These are phyloP conservation scores for Fusarium luffae DNA, from an alignment of 2,329 filamentous ascomycete species.

Conservation along the genomic window DNA sequence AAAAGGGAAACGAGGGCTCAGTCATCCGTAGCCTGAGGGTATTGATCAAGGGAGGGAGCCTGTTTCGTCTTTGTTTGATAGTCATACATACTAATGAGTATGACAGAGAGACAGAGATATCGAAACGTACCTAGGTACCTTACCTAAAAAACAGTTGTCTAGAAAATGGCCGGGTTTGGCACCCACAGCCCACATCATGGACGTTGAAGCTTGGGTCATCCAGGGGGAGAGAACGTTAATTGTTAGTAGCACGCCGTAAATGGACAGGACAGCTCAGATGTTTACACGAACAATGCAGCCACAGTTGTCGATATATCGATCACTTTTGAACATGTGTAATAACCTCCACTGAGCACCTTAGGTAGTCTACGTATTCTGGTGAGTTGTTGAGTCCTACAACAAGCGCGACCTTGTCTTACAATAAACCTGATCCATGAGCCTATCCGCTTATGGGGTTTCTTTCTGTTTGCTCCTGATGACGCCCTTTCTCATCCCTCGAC, in stretches of 20 bases:
- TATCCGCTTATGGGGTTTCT: conserved; percentile 18
- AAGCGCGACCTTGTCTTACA: conserved; percentile 6
- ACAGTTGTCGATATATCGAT: conserved; percentile 4
- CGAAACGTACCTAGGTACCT: background rate
- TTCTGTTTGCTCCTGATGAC: conserved; percentile 27
- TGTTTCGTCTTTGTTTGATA: conserved; percentile 33
- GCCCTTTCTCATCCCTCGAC: conserved; percentile 33
- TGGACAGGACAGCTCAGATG: conserved; percentile 23
- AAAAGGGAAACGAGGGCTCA: conserved; percentile 16
- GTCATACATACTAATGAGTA: background rate
- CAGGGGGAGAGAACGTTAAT: conserved; percentile 9
- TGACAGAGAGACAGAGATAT: conserved; percentile 3
- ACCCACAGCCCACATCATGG: conserved; percentile 1
- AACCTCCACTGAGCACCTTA: background rate
- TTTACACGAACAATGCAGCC: conserved; percentile 25
- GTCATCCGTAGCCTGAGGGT: background rate
- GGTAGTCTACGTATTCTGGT: background rate
- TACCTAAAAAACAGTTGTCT: conserved; percentile 1
- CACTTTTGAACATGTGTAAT: background rate
- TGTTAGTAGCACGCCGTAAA: background rate
- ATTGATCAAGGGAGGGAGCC: conserved; percentile 23
- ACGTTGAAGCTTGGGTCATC: conserved; percentile 21
- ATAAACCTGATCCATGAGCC: conserved; percentile 8
- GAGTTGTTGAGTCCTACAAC: conserved; percentile 6
- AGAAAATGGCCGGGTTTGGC: background rate